These are phyloP conservation scores for Microdochium trichocladiopsis DNA, from an alignment of 2,329 filamentous ascomycete species.

Conservation along the genomic window DNA sequence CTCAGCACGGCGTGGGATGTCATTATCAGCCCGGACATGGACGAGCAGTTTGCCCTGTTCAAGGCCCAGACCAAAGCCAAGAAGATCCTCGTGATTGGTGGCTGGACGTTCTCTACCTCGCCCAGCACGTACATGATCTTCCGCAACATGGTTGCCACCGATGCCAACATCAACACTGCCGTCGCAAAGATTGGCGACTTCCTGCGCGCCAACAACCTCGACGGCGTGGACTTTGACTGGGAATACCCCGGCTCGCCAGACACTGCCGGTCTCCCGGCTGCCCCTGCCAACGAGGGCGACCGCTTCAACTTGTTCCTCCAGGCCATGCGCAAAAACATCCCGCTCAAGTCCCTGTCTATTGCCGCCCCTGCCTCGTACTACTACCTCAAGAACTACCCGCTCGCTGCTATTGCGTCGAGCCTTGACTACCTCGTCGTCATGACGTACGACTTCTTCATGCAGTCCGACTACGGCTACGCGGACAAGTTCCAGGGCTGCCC, in stretches of 20 bases:
- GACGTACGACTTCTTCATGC: conserved; percentile 22
- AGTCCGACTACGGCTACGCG: background rate
- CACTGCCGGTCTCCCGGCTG: conserved; percentile 16
- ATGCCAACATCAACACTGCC: conserved; percentile 20
- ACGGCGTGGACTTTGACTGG: conserved; percentile 22
- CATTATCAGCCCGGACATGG: conserved; percentile 9
- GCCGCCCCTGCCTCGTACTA: conserved; percentile 18
- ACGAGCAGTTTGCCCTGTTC: conserved; percentile 9
- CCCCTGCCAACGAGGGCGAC: conserved; percentile 11
- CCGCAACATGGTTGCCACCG: conserved; percentile 17
- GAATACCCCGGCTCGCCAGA: conserved; percentile 26
- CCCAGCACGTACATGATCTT: conserved; percentile 22
- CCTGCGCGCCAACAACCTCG: conserved; percentile 18
- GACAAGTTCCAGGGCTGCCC: background rate
- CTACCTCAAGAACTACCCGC: conserved; percentile 19
- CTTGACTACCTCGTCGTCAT: conserved; percentile 26
- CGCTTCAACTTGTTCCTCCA: conserved; percentile 22
- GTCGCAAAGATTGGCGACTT: conserved; percentile 20
- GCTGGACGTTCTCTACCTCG: conserved; percentile 29
- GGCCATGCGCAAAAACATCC: conserved; percentile 11
- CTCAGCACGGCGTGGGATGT: background rate
- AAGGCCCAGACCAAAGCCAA: conserved; percentile 16
- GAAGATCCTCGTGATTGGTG: conserved; percentile 29
- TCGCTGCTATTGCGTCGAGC: conserved; percentile 10
- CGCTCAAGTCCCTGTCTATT: conserved; percentile 14